Base-by-base conservation (phyloP, 495 filamentous ascomycete species). In the Penicillium robsamsonii region DNA sequence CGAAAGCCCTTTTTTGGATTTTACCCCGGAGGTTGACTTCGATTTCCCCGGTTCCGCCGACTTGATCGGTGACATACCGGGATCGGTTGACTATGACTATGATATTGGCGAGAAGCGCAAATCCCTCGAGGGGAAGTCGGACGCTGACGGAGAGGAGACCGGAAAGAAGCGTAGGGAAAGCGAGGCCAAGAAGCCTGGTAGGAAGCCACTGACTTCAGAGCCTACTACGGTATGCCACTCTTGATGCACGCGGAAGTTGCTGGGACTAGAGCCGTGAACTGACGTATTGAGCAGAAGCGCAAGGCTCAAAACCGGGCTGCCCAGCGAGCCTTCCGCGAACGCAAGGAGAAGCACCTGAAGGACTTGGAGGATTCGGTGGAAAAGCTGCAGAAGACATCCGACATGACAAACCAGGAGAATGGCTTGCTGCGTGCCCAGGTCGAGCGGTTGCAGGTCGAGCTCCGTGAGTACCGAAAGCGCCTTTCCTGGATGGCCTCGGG, bases 271-370 rank as follows among this genome's bases (percentile, higher is more conserved):
- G 30, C 37, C 46, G 63, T 43, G 33, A 44, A 68, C 81, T 86
- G 71, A 89, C 71, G 35, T 27, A 10, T 46, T n/a, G 2, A 56
- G 35, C 63, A 97, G 92, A 99, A 99, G 78, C 90, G 94, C 60
- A 99, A 99, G 75, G 94, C 95, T 11, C 94, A 99, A 68, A 99
- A 99, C 62, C 87, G 94, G 55, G 94, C 95, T 1, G 94, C 94
- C 27, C 94, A 99, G 74, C 84, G 94, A 41, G 94, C 94, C 7
- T 99, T 99, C 83, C 83, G 94, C 24, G 94, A 99, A 69, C 89
- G 94, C 46, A 99, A 99, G 75, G 94, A 99, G 74, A 96, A 90
- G 73, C 94, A 99, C 65, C 68, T 99, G 42, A 96, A 93, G 68
- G 95, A 99, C 65, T 78, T 99, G 25, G 94, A 99, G 71, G 90